phyloP scores from a whole-genome alignment of 2,329 filamentous ascomycete genomes.

The Ciborinia camelliae region DNA sequence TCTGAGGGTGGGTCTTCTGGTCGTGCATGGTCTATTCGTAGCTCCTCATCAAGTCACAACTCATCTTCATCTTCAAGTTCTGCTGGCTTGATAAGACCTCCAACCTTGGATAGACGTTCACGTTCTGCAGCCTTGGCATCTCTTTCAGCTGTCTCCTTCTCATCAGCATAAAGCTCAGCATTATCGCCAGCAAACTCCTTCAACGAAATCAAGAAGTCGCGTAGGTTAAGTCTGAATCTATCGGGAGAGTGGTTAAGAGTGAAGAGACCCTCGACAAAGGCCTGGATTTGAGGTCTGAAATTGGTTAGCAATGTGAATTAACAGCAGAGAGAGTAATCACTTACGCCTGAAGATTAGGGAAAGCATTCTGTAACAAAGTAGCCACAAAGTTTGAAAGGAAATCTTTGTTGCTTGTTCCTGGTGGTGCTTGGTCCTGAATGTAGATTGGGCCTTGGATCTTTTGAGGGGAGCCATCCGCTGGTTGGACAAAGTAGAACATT shows the following conservation, averaged over 20 bases:
- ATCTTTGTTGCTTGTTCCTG: constrained; percentile 83
- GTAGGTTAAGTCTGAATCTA: constrained; percentile 92
- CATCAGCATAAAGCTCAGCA: constrained; percentile 86
- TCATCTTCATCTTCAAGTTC: constrained; percentile 86
- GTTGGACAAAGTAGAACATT: constrained; percentile 94
- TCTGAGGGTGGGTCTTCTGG: constrained; percentile 18
- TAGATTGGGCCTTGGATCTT: constrained; percentile 95
- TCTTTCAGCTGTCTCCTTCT: constrained; percentile 87
- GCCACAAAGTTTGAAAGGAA: constrained; percentile 88
- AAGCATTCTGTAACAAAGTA: constrained; percentile 80
- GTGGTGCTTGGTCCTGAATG: constrained; percentile 73
- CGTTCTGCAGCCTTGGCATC: constrained; percentile 85
- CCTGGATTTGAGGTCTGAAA: constrained; percentile 74
- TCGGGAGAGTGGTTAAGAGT: constrained; percentile 82
- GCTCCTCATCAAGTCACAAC: constrained; percentile 75
- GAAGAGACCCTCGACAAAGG: constrained; percentile 88
- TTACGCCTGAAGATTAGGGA: constrained; percentile 87
- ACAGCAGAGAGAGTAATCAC: constrained; percentile 39
- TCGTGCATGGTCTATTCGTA: constrained; percentile 53
- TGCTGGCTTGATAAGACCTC: constrained; percentile 93
- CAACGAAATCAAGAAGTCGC: constrained; percentile 94
- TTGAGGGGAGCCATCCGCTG: constrained; percentile 61
- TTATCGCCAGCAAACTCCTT: constrained; percentile 98
- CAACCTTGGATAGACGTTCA: constrained; percentile 90
- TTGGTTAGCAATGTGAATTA: constrained; percentile 39